Evolutionary conservation across 495 filamentous ascomycete genomes (phyloP).

Genomic region (Platismatia glauca): DNA sequence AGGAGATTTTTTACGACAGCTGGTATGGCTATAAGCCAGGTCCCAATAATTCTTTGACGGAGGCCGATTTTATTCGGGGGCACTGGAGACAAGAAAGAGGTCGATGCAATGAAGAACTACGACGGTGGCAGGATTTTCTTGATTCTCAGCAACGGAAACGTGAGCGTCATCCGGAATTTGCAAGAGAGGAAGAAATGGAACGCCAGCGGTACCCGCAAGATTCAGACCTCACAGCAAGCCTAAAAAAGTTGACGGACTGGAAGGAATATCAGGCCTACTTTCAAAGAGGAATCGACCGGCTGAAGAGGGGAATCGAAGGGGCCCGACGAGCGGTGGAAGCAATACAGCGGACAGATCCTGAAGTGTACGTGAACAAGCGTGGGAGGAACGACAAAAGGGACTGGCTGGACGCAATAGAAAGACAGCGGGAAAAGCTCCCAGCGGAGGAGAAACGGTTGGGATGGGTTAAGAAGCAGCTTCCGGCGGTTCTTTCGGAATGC

Average conservation of each 20-base stretch:
- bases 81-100: background rate
- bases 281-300: background rate
- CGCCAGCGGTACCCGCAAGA: background rate
- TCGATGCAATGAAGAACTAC: background rate
- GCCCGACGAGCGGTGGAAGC: background rate
- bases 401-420: background rate
- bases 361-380: background rate
- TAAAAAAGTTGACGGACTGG: background rate
- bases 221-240: background rate
- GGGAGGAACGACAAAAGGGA: too few species aligned
- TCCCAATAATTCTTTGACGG: background rate
- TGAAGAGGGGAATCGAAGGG: background rate
- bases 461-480: background rate
- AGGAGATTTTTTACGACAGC: background rate
- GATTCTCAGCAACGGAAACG: background rate
- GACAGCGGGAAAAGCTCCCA: background rate
- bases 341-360: background rate
- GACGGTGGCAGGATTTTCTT: background rate
- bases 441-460: conserved; percentile 1
- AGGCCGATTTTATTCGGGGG: background rate
- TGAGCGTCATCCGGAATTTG: background rate
- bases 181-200: background rate
- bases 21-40: background rate
- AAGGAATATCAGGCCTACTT: conserved; percentile 2
- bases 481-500: background rate